Evolutionary conservation across 2,329 filamentous ascomycete genomes (phyloP), one percentile per base, ranked within the genome.

Genomic region (Scedosporium minutisporum): DNA sequence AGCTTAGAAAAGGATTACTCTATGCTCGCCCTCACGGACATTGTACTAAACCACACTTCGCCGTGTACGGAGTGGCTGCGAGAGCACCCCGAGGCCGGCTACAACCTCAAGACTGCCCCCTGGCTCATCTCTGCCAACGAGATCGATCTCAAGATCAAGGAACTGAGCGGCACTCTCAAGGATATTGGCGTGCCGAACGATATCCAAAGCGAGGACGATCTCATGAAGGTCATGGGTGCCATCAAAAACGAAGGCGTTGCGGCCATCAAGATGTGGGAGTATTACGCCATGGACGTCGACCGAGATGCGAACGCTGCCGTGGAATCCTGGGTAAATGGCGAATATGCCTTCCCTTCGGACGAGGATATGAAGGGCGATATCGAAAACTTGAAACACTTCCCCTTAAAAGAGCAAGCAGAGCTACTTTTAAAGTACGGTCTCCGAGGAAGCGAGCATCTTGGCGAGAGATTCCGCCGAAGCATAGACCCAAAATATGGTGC

Each of bases 41-140:
- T 99, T 65, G 96, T 99, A 55, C 92, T 95, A 80, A 99, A 99
- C 71, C 95, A 99, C 77, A 99, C 95, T 3, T 93, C 95, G 6
- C 85, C 97, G 78, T 97, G 97, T 76, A 96, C 90, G 75, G 85
- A 88, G 69, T 99, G 95, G 95, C 82, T 99, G 10, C 82, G 96
- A 71, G 89, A 96, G 64, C 93, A 99, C 71, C 95, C 96, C 0
- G 95, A 99, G 69, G 89, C 92, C 55, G 95, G 95, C 16, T 99
- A 99, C 81, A 99, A 96, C 72, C 80, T 96, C 66, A 87, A 87
- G 48, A 97, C 93, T 0, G 93, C 95, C 0, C 95, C 95, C 0
- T 88, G 86, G 84, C 74, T 89, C 14, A 81, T 88, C 70, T 80
- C 86, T 9, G 87, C 87, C 2, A 85, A 83, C 67, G 73, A 85